phyloP scores from a whole-genome alignment of 2,329 filamentous ascomycete genomes.

The Leptographium wingfieldii region DNA sequence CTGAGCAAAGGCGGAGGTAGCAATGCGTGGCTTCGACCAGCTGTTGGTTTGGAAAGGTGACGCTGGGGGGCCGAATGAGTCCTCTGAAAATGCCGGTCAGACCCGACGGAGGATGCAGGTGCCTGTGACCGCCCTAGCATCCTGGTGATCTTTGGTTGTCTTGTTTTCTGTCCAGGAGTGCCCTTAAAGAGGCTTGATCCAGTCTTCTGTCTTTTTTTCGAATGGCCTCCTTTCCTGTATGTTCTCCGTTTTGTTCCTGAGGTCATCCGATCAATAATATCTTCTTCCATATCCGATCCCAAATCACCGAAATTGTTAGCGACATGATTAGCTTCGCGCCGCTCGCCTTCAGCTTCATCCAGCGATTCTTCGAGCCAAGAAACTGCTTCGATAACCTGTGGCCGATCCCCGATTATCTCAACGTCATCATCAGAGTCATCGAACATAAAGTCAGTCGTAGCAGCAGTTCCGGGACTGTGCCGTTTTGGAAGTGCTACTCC shows the following conservation, averaged over 20 bases:
- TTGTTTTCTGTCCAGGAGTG: slow-evolving; percentile 12
- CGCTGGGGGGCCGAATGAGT: not conserved
- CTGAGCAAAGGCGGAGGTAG: slow-evolving; percentile 35
- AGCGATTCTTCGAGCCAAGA: not conserved
- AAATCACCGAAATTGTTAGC: slow-evolving; percentile 31
- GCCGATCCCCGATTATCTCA: slow-evolving; percentile 5
- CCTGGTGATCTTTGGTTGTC: slow-evolving; percentile 22
- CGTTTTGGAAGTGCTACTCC: slow-evolving; percentile 37
- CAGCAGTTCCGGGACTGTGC: slow-evolving; percentile 15
- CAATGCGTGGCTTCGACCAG: not conserved
- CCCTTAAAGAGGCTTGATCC: slow-evolving; percentile 19
- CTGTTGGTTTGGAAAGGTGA: not conserved
- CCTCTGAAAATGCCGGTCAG: slow-evolving; percentile 8
- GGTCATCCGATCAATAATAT: slow-evolving; percentile 39
- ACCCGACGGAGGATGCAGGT: slow-evolving; percentile 47
- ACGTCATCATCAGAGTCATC: slow-evolving; percentile 28
- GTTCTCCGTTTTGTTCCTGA: slow-evolving; percentile 28
- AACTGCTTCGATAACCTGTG: not conserved
- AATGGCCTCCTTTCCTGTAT: slow-evolving; percentile 15
- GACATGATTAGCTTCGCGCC: not conserved
- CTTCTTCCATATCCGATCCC: slow-evolving; percentile 33
- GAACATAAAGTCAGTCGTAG: slow-evolving; percentile 25
- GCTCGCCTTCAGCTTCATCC: slow-evolving; percentile 5
- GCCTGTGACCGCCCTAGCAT: slow-evolving; percentile 22
- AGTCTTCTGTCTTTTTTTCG: slow-evolving; percentile 19